These are phyloP conservation scores for Gossypium schwendimanii DNA, from an alignment of 441 rosid species.

Conservation along the genomic window DNA sequence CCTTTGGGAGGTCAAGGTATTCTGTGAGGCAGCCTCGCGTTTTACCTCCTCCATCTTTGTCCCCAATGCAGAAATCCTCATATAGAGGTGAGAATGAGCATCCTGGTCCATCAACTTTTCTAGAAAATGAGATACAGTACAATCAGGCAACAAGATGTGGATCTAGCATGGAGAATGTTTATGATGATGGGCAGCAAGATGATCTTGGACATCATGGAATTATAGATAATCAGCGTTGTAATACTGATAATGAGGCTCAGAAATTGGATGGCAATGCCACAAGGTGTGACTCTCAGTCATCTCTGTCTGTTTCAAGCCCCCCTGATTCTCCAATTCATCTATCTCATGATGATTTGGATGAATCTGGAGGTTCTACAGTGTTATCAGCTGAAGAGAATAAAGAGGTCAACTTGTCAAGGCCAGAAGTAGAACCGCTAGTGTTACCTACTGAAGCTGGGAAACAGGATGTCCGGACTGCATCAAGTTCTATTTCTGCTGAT, in stretches of 20 bases:
- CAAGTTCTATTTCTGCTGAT: constrained; percentile 47
- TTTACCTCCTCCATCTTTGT: constrained; percentile 72
- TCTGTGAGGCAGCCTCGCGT: constrained; percentile 90
- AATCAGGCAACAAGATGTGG: constrained; percentile 37
- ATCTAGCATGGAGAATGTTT: constrained; percentile 38
- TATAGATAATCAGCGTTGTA: constrained; percentile 28
- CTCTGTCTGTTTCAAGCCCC: constrained; percentile 85
- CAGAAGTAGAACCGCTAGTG: constrained; percentile 29
- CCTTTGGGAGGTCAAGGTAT: constrained; percentile 72
- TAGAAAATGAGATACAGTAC: constrained; percentile 37
- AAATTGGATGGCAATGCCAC: constrained; percentile 40
- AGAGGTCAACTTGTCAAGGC: constrained; percentile 30
- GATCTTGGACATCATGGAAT: constrained; percentile 32
- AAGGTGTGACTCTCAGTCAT: constrained; percentile 87
- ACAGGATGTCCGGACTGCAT: constrained; percentile 39
- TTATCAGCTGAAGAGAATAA: constrained; percentile 40
- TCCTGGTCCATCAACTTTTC: constrained; percentile 53
- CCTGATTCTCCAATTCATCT: constrained; percentile 87
- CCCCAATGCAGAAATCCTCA: constrained; percentile 47
- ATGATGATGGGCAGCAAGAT: constrained; percentile 41
- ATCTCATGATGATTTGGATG: constrained; percentile 96
- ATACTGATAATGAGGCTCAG: constrained; percentile 31
- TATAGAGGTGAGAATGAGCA: constrained; percentile 46
- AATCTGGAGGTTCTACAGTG: constrained; percentile 54
- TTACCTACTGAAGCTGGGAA: constrained; percentile 38